A percentile compares a stretch with the other conserved stretches of the same genome.
phyloP scores from a whole-genome alignment of 192 early-diverging fungal species.

The Podila horticola region DNA sequence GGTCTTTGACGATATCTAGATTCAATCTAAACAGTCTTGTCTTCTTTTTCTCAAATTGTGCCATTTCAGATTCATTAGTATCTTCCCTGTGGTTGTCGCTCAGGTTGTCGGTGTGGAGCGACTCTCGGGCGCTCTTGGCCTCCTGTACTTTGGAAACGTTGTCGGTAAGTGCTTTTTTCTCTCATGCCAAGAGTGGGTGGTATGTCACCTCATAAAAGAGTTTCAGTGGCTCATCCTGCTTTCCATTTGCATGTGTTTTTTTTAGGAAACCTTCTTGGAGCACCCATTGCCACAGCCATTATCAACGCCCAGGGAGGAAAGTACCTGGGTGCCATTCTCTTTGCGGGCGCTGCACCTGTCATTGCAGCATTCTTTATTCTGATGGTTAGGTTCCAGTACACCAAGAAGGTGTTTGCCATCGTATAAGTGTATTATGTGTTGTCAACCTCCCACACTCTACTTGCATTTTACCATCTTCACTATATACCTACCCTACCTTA shows the following conservation, averaged over 20 bases:
- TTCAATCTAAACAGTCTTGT: slow-evolving; percentile 1
- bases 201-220: neutral
- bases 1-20: neutral
- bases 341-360: slow-evolving; percentile 37
- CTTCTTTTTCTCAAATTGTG: slow-evolving; percentile 10
- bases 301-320: slow-evolving; percentile 14
- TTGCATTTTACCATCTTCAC: slow-evolving; percentile 1
- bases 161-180: neutral
- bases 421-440: neutral
- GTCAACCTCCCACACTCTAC: neutral
- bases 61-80: slow-evolving; percentile 51
- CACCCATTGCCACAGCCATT: slow-evolving; percentile 49
- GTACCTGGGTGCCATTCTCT: slow-evolving; percentile 53
- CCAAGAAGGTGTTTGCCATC: slow-evolving; percentile 14
- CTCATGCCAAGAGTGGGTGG: neutral
- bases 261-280: slow-evolving; percentile 53
- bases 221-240: too few relatives aligned
- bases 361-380: slow-evolving; percentile 37
- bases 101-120: slow-evolving; percentile 65
- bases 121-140: slow-evolving; percentile 52
- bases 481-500: neutral
- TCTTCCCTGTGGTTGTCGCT: slow-evolving; percentile 58
- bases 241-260: too few relatives aligned
- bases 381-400: slow-evolving; percentile 21
- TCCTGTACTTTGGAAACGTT: slow-evolving; percentile 49